These are phyloP conservation scores for Phytopythium oedochilum DNA, from an alignment of 352 stramenopile genomes.

Conservation along the genomic window DNA sequence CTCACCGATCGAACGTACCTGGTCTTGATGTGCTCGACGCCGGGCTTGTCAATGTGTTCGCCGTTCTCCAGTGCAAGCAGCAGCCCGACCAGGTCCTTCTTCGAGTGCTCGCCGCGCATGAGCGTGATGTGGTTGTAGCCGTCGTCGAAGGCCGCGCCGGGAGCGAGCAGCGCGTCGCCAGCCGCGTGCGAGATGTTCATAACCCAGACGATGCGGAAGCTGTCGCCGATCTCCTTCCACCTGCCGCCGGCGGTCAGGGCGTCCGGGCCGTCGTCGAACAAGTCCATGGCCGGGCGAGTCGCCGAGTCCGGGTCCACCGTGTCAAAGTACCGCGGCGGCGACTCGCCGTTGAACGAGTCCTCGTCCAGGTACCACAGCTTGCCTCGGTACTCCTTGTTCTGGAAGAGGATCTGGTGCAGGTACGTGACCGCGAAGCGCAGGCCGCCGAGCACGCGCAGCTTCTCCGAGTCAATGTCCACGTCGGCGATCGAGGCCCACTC, in stretches of 20 bases:
- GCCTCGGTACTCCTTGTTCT: constrained; percentile 44
- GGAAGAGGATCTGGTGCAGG: constrained; percentile 51
- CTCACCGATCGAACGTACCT: constrained; percentile 16
- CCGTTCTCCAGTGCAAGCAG: constrained; percentile 48
- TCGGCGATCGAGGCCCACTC: constrained; percentile 84
- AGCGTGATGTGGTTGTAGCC: constrained; percentile 62
- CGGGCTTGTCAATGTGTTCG: constrained; percentile 37
- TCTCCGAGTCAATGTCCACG: constrained; percentile 77
- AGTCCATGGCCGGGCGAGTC: constrained; percentile 31
- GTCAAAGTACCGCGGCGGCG: constrained; percentile 33
- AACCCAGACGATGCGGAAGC: constrained; percentile 58
- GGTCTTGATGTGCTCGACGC: constrained; percentile 40
- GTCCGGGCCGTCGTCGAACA: constrained; percentile 25
- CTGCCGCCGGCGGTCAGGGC: constrained; percentile 8
- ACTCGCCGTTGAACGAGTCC: constrained; percentile 5
- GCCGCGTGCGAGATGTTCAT: constrained; percentile 62
- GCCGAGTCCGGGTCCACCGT: constrained; percentile 22
- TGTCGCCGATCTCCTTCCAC: constrained; percentile 43
- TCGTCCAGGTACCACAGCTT: constrained; percentile 63
- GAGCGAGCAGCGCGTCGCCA: constrained; percentile 42
- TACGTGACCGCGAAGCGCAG: constrained; percentile 64
- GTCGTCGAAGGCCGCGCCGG: constrained; percentile 42
- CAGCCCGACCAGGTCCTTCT: constrained; percentile 35
- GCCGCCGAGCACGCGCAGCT: constrained; percentile 51
- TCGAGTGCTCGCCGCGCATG: constrained; percentile 30